Conservation (phyloP, 208 protist genomes). For the Leishmania tarentolae region DNA sequence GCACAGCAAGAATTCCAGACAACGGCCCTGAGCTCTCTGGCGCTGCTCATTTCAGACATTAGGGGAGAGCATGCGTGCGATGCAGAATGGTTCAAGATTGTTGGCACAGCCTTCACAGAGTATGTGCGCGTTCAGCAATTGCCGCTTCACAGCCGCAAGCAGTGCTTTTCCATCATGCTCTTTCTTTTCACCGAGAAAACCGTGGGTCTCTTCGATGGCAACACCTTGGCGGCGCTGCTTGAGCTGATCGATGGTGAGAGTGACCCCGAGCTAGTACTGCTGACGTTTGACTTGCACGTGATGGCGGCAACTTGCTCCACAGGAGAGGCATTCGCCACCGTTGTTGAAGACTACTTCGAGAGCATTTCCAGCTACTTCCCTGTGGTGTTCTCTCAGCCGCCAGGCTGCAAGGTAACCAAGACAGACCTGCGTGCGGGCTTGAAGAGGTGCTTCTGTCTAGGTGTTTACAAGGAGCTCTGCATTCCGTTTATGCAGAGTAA, state of each 20-base stretch:
- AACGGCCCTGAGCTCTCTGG: slow-evolving; percentile 39
- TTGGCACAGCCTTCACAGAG: slow-evolving; percentile 17
- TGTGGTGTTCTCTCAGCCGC: slow-evolving; percentile 74
- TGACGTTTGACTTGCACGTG: slow-evolving; percentile 49
- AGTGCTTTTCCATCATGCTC: slow-evolving; percentile 28
- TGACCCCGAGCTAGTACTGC: slow-evolving; percentile 70
- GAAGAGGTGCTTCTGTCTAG: slow-evolving; percentile 42
- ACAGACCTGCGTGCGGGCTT: slow-evolving; percentile 53
- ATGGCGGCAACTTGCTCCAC: slow-evolving; percentile 26
- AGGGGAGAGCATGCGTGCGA: slow-evolving; percentile 12
- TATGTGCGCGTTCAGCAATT: slow-evolving; percentile 37
- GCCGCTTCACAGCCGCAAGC: slow-evolving; percentile 26
- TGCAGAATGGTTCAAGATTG: slow-evolving; percentile 16
- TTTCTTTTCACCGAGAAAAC: slow-evolving; percentile 32
- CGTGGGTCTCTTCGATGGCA: slow-evolving; percentile 6
- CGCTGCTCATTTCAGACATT: slow-evolving; percentile 39
- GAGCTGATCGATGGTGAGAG: slow-evolving; percentile 73
- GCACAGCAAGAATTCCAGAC: slow-evolving; percentile 36
- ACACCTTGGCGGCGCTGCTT: slow-evolving; percentile 47
- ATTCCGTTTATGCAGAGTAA: slow-evolving; percentile 77
- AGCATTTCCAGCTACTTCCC: slow-evolving; percentile 86
- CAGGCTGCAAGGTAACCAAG: slow-evolving; percentile 65
- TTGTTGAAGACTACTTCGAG: slow-evolving; percentile 76
- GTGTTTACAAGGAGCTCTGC: slow-evolving; percentile 51
- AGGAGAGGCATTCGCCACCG: slow-evolving; percentile 23